These are phyloP conservation scores for Claviceps fusiformis DNA, from an alignment of 2,329 filamentous ascomycete species.

Conservation along the genomic window DNA sequence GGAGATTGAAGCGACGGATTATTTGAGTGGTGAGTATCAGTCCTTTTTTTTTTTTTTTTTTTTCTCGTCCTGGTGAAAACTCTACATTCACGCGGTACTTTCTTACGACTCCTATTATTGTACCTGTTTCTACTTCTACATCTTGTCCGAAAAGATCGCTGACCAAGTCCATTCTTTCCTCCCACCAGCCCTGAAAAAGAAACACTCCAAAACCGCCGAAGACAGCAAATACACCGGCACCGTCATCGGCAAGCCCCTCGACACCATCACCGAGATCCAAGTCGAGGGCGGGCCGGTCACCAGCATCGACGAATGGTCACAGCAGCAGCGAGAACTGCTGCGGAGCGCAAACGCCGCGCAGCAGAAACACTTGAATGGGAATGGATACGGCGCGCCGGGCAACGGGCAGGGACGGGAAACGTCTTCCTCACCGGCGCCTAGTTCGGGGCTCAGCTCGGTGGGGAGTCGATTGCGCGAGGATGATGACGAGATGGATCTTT, in stretches of 20 bases:
- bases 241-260: constrained; percentile 59
- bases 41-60: background rate
- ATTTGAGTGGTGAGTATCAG: constrained; percentile 42
- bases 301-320: constrained; percentile 25
- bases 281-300: constrained; percentile 57
- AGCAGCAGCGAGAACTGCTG: constrained; percentile 13
- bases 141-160: background rate
- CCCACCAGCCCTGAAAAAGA: constrained; percentile 64
- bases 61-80: too few relatives aligned
- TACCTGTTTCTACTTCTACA: too few relatives aligned
- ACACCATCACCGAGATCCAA: constrained; percentile 51
- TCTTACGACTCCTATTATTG: too few relatives aligned
- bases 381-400: background rate
- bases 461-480: constrained; percentile 25
- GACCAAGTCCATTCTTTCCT: background rate
- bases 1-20: constrained; percentile 52
- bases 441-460: constrained; percentile 44
- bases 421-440: constrained; percentile 28
- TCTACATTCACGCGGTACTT: too few relatives aligned
- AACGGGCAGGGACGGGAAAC: background rate
- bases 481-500: constrained; percentile 33
- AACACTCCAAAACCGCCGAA: constrained; percentile 78
- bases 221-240: constrained; percentile 79
- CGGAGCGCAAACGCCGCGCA: background rate
- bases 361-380: constrained; percentile 2